Evolutionary conservation across 768 basidiomycete genomes (phyloP), one percentile per base, ranked within the genome.

Genomic region (Cantharellus cinnabarinus): DNA sequence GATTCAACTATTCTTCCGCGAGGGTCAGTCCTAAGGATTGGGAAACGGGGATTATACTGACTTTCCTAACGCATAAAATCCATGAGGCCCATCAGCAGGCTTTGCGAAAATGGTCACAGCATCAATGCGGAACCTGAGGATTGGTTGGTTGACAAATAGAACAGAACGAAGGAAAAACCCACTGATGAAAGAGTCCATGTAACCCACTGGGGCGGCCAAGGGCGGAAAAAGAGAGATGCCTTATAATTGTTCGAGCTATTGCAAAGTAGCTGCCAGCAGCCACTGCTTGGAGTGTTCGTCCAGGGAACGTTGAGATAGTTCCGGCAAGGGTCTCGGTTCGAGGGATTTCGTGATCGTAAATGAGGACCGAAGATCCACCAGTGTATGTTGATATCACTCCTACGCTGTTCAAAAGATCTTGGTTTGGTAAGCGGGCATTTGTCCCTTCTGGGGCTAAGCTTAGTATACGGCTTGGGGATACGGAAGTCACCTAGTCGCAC

Each of bases 361-460:
- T 69, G 4, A 83, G 70, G 4, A 89, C 78, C 0, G 90, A 85
- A 3, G 91, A 82, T 14, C 81, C 80, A 2, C 78, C 83, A 2
- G 83, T 82, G 63, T 77, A 80, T 39, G 76, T 77, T 4, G 89
- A 76, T 54, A 95, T 84, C 42, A 79, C 67, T 29, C 78, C 73
- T 53, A 89, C 76, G 0, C 89, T 84, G 67, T 95, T 97, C 60
- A 95, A 71, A 2, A 95, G 74, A 69, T 99, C 95, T 70, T 97
- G 91, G 66, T 99, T 99, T 3, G 95, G 91, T 50, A 98, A 74
- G 29, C 90, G 83, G 29, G 91, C 95, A 67, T 98, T 97, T 2
- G 89, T 74, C 7, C 94, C 95, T 76, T 98, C 94, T 98, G 68
- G 10, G 15, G 14, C 5, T 7, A 37, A 39, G 48, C 5, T 57